Evolutionary conservation across 2,329 filamentous ascomycete species (phyloP).

Genomic region (Zymoseptoria crescenta): DNA sequence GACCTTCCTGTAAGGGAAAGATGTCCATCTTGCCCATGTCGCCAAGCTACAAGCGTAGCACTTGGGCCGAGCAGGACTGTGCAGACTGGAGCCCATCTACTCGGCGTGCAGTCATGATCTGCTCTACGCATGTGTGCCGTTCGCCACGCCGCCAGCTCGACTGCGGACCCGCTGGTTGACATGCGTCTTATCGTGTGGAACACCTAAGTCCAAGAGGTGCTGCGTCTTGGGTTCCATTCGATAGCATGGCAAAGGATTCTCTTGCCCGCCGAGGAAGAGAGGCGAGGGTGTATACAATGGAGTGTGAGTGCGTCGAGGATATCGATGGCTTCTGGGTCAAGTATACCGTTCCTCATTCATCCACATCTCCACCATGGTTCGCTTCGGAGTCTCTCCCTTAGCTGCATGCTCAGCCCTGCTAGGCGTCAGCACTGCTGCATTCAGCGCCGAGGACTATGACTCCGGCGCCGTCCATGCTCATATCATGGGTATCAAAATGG

Average conservation of each 20-base stretch:
- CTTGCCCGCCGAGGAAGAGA: neutral
- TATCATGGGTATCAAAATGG: conserved; percentile 22
- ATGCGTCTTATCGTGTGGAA: neutral
- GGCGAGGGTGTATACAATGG: neutral
- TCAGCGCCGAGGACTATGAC: conserved; percentile 14
- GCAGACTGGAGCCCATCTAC: neutral
- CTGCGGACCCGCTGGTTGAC: neutral
- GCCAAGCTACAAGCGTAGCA: neutral
- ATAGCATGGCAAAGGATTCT: neutral
- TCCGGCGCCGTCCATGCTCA: conserved; percentile 16
- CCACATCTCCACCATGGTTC: conserved; percentile 7
- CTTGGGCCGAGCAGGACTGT: neutral
- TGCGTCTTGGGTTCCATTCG: neutral
- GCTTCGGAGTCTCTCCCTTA: neutral
- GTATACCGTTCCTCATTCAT: neutral
- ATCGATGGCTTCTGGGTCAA: neutral
- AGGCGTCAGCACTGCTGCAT: conserved; percentile 7
- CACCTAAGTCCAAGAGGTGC: neutral
- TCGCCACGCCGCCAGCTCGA: neutral
- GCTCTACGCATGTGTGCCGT: neutral
- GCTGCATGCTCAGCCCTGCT: conserved; percentile 10
- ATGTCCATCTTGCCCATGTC: neutral
- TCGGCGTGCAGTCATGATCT: neutral
- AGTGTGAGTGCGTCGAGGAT: neutral
- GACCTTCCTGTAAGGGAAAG: neutral